Evolutionary conservation across 768 basidiomycete genomes (phyloP), one percentile per base, ranked within the genome.

Genomic region (Naganishia vaughanmartiniae): DNA sequence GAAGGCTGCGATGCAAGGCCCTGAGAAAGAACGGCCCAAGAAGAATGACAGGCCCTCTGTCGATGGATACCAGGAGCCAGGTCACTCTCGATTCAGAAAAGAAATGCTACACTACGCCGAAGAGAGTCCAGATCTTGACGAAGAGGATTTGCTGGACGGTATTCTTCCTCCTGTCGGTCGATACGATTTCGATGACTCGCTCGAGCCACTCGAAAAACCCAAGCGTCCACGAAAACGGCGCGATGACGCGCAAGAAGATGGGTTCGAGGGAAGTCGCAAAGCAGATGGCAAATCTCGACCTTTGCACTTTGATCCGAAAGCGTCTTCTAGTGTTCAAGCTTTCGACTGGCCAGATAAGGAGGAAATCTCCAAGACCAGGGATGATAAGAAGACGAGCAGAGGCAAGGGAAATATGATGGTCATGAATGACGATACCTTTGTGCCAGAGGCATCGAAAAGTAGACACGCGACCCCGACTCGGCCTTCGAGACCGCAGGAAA

Each of bases 331-430:
- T 45, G 60, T 63, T 7, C 60, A 63, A 42, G 39, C 60, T 26
- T 63, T 63, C 24, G 60, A 39, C 15, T 63, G 60, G 60, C 60
- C 60, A 5, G 60, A 63, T 26, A 42, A 39, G n/a, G 60, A 42
- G 24, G 60, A 63, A 42, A 63, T 63, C n/a, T n/a, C 36, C 24
- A 46, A 26, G 24, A 45, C 39, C 19, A 45, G n/a, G 17, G 15
- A 15, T 15, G 42, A 42, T 24, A 45, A n/a, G 21, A n/a, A 21
- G 42, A 5, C 60, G 4, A 28, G 33, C 15, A 26, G 15, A 21
- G 1, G 24, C 36, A 45, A 63, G 42, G 24, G 24, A 28, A 34
- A 39, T n/a, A 26, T 26, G 60, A 5, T 26, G 39, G 60, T n/a
- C 6, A 28, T 11, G 42, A 45, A 42, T 21, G 48, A 51, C 48